A percentile compares a stretch with the other conserved stretches of the same genome.
phyloP scores from a whole-genome alignment of 129 eudicot species.

The Artemisia argyi region DNA sequence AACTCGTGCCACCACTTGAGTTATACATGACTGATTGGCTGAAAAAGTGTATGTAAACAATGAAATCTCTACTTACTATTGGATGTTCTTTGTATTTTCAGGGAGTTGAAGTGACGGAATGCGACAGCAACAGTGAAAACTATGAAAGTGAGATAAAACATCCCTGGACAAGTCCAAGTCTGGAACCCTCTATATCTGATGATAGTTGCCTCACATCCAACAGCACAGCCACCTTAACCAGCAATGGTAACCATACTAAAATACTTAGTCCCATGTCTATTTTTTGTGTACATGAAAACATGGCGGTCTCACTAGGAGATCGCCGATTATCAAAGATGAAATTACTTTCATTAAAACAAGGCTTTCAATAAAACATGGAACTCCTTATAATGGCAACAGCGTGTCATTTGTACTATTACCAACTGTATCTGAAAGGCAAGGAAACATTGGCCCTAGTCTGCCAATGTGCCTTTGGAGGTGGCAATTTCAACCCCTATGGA shows the following conservation, averaged over 20 bases:
- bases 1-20: neutral
- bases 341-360: neutral
- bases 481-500: neutral
- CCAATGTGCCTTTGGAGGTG: slow-evolving; percentile 4
- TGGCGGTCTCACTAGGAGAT: neutral
- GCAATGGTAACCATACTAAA: slow-evolving; percentile 47
- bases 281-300: slow-evolving; percentile 6
- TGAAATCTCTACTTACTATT: slow-evolving; percentile 8
- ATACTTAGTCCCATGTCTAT: neutral
- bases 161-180: slow-evolving; percentile 43
- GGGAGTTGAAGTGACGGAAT: slow-evolving; percentile 52
- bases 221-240: slow-evolving; percentile 51
- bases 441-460: neutral
- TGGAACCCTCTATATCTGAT: slow-evolving; percentile 55
- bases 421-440: neutral
- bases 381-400: neutral
- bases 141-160: slow-evolving; percentile 33
- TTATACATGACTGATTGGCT: neutral
- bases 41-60: slow-evolving; percentile 4
- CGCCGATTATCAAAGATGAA: neutral
- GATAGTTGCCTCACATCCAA: slow-evolving; percentile 66
- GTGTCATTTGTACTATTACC: neutral
- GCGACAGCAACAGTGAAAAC: slow-evolving; percentile 29
- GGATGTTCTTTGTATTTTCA: slow-evolving; percentile 24
- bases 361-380: neutral